phyloP scores from a whole-genome alignment of 2,329 filamentous ascomycete genomes.

The Aspergillus pseudotamarii region DNA sequence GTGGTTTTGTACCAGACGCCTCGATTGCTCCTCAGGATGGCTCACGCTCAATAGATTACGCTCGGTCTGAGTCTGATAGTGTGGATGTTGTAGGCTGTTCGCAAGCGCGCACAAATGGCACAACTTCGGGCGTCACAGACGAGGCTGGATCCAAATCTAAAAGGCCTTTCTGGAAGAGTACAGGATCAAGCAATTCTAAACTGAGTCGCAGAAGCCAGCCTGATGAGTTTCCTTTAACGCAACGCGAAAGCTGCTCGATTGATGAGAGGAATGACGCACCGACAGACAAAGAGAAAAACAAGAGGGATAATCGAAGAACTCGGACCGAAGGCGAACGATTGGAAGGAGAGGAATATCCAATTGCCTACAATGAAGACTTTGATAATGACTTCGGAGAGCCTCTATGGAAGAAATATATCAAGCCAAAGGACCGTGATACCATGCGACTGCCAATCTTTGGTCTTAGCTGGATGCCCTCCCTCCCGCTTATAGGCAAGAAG shows the following conservation, averaged over 20 bases:
- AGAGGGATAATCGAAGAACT: slow-evolving; percentile 15
- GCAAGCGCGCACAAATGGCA: slow-evolving; percentile 2
- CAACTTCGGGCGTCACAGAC: slow-evolving; percentile 1
- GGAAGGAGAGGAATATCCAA: slow-evolving; percentile 57
- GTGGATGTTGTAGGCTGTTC: neutral
- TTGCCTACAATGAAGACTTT: slow-evolving; percentile 65
- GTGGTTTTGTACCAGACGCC: slow-evolving; percentile 32
- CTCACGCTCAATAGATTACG: neutral
- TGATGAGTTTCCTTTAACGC: slow-evolving; percentile 43
- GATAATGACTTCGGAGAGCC: slow-evolving; percentile 65
- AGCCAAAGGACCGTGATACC: slow-evolving; percentile 79
- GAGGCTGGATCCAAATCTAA: slow-evolving; percentile 21
- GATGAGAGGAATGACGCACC: slow-evolving; percentile 8
- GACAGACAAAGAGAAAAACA: slow-evolving; percentile 11
- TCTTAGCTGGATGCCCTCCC: slow-evolving; percentile 70
- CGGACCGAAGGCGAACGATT: slow-evolving; percentile 29
- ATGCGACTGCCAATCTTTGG: slow-evolving; percentile 71
- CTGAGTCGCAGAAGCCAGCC: slow-evolving; percentile 25
- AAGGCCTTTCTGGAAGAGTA: slow-evolving; percentile 37
- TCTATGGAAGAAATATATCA: slow-evolving; percentile 81
- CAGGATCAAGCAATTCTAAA: slow-evolving; percentile 34
- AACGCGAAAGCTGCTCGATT: slow-evolving; percentile 30
- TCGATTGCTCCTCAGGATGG: slow-evolving; percentile 1
- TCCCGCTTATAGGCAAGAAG: slow-evolving; percentile 83
- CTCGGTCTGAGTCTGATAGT: neutral